Evolutionary conservation across 2,329 filamentous ascomycete genomes (phyloP), one percentile per base, ranked within the genome.

Genomic region (Trichoderma oligosporum): DNA sequence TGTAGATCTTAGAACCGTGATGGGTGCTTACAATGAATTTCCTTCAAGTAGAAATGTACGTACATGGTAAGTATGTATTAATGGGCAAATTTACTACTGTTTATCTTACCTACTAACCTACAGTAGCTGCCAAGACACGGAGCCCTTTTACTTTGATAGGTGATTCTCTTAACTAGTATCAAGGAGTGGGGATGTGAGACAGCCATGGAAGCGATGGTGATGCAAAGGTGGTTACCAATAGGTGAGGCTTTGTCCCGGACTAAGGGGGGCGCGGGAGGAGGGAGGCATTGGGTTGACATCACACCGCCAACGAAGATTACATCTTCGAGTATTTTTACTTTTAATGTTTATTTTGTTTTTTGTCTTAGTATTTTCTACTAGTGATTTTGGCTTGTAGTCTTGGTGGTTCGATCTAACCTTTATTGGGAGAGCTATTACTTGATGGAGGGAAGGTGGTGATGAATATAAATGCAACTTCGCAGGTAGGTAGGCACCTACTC

Each of bases 231-330:
- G 41, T 11, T n/a, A 33, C 38, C 18, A 22, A 55, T 24, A 20
- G 41, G 8, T n/a, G 25, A 31, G 39, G 52, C 52, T 46, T n/a
- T n/a, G 31, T 38, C 52, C 29, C 46, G 52, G 31, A 45, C 22
- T 33, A 44, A 27, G 25, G 25, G 14, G 22, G 35, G 35, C 4
- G 35, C 4, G 35, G 24, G 24, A 9, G 41, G 53, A 22, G 29
- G 44, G 44, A 33, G 27, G 18, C 25, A 41, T 56, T 48, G 53
- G 33, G 53, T 47, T 56, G 53, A 56, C 44, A 56, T 55, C 53
- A 56, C 44, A 41, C 53, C 53, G 53, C 44, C 44, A 44, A 16
- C 44, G 41, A 55, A 39, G 31, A 31, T 31, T 31, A 31, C 27
- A 11, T 31, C 11, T 31, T 31, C 6, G 27, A 5, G 11, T 31